These are phyloP conservation scores for Retiboletus flavoniger DNA, from an alignment of 1,284 basidiomycete species.

Conservation along the genomic window DNA sequence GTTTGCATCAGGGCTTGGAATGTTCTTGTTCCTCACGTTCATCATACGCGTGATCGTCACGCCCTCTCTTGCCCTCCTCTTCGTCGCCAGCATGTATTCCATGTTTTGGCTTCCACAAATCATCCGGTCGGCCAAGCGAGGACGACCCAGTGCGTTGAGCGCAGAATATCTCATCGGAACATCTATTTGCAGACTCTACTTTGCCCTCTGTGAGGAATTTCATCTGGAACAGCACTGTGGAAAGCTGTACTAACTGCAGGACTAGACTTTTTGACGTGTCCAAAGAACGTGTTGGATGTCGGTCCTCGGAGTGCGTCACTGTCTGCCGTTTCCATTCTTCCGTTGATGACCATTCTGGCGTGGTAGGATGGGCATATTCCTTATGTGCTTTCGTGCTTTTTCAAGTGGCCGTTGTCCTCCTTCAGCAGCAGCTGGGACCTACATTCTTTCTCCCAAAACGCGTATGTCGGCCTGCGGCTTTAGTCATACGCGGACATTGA, in stretches of 20 bases:
- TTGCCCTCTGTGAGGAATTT: slow-evolving; percentile 67
- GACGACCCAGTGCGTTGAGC: slow-evolving; percentile 66
- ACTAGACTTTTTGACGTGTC: slow-evolving; percentile 78
- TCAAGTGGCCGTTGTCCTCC: slow-evolving; percentile 65
- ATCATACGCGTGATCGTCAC: slow-evolving; percentile 74
- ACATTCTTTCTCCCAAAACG: slow-evolving; percentile 75
- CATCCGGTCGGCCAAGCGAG: slow-evolving; percentile 68
- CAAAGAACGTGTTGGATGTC: slow-evolving; percentile 82
- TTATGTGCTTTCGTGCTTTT: slow-evolving; percentile 61
- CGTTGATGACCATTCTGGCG: neutral
- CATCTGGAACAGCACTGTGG: neutral
- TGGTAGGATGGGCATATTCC: slow-evolving; percentile 63
- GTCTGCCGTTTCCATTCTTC: neutral
- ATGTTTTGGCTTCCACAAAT: slow-evolving; percentile 86
- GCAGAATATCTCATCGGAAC: slow-evolving; percentile 78
- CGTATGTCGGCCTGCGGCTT: slow-evolving; percentile 36
- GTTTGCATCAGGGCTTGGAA: slow-evolving; percentile 54
- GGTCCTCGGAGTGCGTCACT: slow-evolving; percentile 57
- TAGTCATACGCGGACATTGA: neutral
- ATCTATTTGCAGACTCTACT: slow-evolving; percentile 66
- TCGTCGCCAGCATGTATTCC: slow-evolving; percentile 72
- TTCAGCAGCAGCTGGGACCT: slow-evolving; percentile 78
- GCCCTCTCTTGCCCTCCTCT: slow-evolving; percentile 66
- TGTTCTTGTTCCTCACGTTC: slow-evolving; percentile 66
- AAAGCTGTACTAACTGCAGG: slow-evolving; percentile 1